A percentile compares a stretch with the other conserved stretches of the same genome.
phyloP scores from a whole-genome alignment of 305 asterid species.

The Andrographis paniculata region DNA sequence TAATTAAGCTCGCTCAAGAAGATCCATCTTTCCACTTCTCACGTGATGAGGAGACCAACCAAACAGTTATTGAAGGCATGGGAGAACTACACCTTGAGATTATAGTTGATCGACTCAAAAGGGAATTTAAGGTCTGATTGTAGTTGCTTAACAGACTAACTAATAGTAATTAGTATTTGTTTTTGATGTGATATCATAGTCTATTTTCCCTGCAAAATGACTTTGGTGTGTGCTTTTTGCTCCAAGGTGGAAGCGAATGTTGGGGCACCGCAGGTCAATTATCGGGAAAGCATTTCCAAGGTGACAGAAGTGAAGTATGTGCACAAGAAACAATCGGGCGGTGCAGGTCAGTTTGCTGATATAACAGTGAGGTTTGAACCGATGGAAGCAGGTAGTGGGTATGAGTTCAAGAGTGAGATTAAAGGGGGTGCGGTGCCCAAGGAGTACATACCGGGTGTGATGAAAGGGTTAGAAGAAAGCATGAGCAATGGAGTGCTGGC shows the following conservation, averaged over 20 bases:
- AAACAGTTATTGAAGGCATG: conserved; percentile 96
- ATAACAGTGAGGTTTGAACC: conserved; percentile 85
- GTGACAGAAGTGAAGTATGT: conserved; percentile 63
- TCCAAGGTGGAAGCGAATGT: conserved; percentile 92
- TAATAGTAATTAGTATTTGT: too few species aligned
- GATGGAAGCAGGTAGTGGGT: conserved; percentile 75
- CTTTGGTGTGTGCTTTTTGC: not conserved
- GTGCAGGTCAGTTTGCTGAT: conserved; percentile 93
- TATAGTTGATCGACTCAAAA: conserved; percentile 90
- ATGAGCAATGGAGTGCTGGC: conserved; percentile 92
- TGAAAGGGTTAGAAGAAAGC: conserved; percentile 95
- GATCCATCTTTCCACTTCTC: conserved; percentile 97
- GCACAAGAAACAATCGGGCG: conserved; percentile 97
- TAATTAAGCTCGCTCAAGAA: conserved; percentile 88
- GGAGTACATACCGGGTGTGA: conserved; percentile 92
- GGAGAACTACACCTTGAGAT: conserved; percentile 94
- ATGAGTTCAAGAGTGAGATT: conserved; percentile 92
- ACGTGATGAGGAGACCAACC: conserved; percentile 84
- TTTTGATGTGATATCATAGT: too few species aligned
- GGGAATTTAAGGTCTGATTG: conserved; percentile 71
- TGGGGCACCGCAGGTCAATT: conserved; percentile 99
- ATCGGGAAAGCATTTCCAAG: conserved; percentile 85
- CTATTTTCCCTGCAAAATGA: too few species aligned
- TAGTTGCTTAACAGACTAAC: not conserved
- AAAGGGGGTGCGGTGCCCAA: conserved; percentile 93